Evolutionary conservation across 2,329 filamentous ascomycete genomes (phyloP), one percentile per base, ranked within the genome.

Genomic region (Trichoderma endophyticum): DNA sequence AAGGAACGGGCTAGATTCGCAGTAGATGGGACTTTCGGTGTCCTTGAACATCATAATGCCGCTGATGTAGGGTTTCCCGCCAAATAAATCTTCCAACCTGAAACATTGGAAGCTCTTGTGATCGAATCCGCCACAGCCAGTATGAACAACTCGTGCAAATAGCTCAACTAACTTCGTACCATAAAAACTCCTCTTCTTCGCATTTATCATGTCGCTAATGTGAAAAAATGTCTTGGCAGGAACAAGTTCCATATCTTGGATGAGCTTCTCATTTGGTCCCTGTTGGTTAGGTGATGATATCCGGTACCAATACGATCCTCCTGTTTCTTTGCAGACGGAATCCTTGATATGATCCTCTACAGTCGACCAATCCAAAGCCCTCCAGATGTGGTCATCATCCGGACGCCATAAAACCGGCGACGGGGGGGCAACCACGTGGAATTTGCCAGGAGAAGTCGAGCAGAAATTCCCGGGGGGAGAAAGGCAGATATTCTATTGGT

Each of bases 31-130:
- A 32, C 77, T 75, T 12, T 78, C 80, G 5, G 36, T 12, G 0
- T 6, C 4, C 11, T 51, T 65, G 12, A 36, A 65, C 30, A n/a
- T n/a, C n/a, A 81, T 76, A 11, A 75, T 71, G 14, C 80, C 80
- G n/a, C 75, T 76, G 6, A 81, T 56, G 68, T 86, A 87, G 0
- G 89, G 90, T 6, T 86, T 85, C 12, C 83, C 83, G 73, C 88
- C 87, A 75, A 89, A 90, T 0, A 93, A 78, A 75, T 92, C 90
- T 51, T 84, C 83, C 64, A 93, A 87, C n/a, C 88, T 84, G 73
- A 93, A 92, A 70, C 88, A 83, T 76, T 93, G 90, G 73, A 85
- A 88, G 24, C 78, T 82, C 8, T 77, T 9, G 3, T 1, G 75
- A 7, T 81, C 79, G 14, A 81, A n/a, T 21, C 64, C 79, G 71